Conservation (phyloP, 768 basidiomycete species). For the Lactarius trivialis region DNA sequence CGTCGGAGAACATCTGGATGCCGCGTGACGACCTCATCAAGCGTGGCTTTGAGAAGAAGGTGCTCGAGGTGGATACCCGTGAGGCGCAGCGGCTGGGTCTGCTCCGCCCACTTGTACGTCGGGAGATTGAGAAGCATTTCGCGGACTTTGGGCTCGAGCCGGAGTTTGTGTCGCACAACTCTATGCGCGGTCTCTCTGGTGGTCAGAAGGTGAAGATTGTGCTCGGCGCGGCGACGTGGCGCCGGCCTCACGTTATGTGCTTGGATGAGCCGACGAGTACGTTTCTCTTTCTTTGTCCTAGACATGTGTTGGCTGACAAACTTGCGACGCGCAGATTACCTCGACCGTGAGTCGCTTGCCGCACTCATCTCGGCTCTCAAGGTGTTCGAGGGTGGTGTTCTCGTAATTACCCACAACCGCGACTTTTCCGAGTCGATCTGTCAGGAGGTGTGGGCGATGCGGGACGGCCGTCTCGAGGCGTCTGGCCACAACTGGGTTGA, state of each 20-base stretch:
- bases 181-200: conserved; percentile 97
- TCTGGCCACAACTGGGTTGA: conserved; percentile 99
- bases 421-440: conserved; percentile 99
- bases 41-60: conserved; percentile 99
- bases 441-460: conserved; percentile 99
- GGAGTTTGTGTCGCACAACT: conserved; percentile 99
- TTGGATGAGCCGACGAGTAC: conserved; percentile 92
- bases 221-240: conserved; percentile 97
- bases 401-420: conserved; percentile 95
- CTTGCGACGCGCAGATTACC: conserved; percentile 62
- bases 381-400: conserved; percentile 96
- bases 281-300: conserved; percentile 26
- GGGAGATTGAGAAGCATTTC: conserved; percentile 99
- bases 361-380: conserved; percentile 98
- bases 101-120: conserved; percentile 92
- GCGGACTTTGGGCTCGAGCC: conserved; percentile 98
- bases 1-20: conserved; percentile 97
- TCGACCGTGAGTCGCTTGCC: conserved; percentile 98
- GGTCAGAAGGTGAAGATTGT: conserved; percentile 99
- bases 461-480: conserved; percentile 90
- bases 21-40: conserved; percentile 95
- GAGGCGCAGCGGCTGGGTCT: conserved; percentile 96
- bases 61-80: conserved; percentile 93
- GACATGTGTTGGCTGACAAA: conserved; percentile 10
- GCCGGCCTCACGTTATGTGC: conserved; percentile 95